Evolutionary conservation across 148 eudicot genomes (phyloP), one percentile per base, ranked within the genome.

Genomic region (Arbutus unedo): DNA sequence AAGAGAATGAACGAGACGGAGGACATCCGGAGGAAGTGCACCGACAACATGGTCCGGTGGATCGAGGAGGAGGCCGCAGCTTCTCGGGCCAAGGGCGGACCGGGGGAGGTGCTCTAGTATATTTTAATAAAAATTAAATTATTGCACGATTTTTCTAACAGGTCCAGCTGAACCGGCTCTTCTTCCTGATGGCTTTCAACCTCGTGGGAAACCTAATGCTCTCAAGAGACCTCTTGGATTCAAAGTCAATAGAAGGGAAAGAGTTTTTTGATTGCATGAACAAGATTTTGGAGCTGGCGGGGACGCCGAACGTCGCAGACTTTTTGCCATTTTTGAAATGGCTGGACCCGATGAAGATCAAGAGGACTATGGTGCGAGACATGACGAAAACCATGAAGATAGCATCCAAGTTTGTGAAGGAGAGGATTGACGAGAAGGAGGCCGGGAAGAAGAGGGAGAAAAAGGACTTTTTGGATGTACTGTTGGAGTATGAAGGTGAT

Each of bases 161-260:
- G 68, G 68, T 62, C 3, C 79, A 86, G 6, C 41, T 88, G 3
- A 50, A 55, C 59, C 68, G 53, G 7, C 83, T 83, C 43, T 73
- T 87, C 9, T 86, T 89, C 60, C 85, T 89, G 5, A 47, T 70
- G 81, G 82, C 87, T 19, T 86, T 89, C 76, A 89, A 89, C 50
- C 38, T 88, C 11, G 16, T 88, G 1, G 89, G 90, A 16, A 88
- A 88, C 60, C 64, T 88, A 6, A 82, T 86, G 87, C 47, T 89
- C 11, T 89, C 91, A 0, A 78, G 85, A 38, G 87, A 89, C 57
- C 38, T 89, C 43, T 18, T 83, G 43, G 87, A 87, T 6, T 78
- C 87, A 0, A 4, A 74, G n/a, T 81, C 80, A 0, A 44, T 38
- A 13, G 71, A 84, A 5, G 87, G 86, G 44, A 14, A 49, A 0